Conservation (phyloP, 768 basidiomycete genomes). For the Coprinellus aureogranulatus region DNA sequence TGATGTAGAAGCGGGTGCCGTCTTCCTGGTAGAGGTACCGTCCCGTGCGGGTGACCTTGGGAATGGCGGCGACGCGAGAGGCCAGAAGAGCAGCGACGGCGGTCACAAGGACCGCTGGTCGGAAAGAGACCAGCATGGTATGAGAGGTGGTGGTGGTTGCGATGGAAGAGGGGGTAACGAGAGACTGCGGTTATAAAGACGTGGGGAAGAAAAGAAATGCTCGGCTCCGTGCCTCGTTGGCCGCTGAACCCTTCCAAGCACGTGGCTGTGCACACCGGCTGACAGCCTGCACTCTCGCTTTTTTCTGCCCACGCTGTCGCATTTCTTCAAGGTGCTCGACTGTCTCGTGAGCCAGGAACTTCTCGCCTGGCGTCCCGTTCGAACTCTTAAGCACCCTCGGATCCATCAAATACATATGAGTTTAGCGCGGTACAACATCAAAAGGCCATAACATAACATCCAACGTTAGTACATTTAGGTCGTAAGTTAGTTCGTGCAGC, state of each 20-base stretch:
- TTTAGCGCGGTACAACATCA: too few species aligned
- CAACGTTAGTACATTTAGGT: conserved; percentile 1
- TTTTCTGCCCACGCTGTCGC: too few species aligned
- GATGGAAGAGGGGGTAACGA: background rate
- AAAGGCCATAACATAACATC: background rate
- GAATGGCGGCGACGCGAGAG: conserved; percentile 62
- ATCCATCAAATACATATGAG: too few species aligned
- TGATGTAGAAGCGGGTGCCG: conserved; percentile 83
- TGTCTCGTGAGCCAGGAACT: too few species aligned
- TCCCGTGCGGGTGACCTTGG: conserved; percentile 65
- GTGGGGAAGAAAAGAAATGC: conserved; percentile 5
- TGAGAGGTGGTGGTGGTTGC: conserved; percentile 4
- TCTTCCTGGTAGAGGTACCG: conserved; percentile 78
- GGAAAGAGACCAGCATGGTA: conserved; percentile 24
- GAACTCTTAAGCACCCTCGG: background rate
- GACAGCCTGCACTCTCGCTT: background rate
- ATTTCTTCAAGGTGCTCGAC: too few species aligned
- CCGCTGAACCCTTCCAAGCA: background rate
- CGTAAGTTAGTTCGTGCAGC: conserved; percentile 12
- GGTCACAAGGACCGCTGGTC: conserved; percentile 35
- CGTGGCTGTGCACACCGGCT: conserved; percentile 2
- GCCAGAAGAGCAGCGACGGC: conserved; percentile 39
- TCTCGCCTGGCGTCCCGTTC: too few species aligned
- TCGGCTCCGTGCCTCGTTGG: background rate
- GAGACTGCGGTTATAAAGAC: background rate